A percentile compares a stretch with the other conserved stretches of the same genome.
Evolutionary conservation across 2,329 filamentous ascomycete species (phyloP).

Genomic region (Exophiala calicioides): DNA sequence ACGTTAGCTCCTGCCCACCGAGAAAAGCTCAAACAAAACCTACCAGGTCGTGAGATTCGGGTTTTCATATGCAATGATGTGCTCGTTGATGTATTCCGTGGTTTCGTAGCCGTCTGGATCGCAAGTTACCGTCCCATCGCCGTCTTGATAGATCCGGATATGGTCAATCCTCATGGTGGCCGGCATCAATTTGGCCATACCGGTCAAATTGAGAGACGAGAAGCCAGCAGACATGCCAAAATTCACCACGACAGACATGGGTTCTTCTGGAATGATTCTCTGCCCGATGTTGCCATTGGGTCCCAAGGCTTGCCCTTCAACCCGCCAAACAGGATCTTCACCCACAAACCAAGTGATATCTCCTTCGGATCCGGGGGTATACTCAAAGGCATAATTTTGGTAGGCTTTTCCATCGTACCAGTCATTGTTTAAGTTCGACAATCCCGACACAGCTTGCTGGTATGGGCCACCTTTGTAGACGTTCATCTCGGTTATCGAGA

Average conservation of each 20-base stretch:
- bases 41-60: constrained; percentile 66
- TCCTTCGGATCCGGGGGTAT: constrained; percentile 60
- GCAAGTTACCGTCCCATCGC: constrained; percentile 62
- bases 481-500: constrained; percentile 59
- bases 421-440: constrained; percentile 63
- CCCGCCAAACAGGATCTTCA: constrained; percentile 61
- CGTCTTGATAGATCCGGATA: constrained; percentile 69
- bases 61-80: constrained; percentile 63
- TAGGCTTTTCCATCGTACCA: constrained; percentile 68
- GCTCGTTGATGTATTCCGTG: constrained; percentile 65
- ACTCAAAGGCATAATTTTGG: constrained; percentile 65
- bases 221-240: constrained; percentile 71
- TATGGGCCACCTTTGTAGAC: constrained; percentile 62
- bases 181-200: constrained; percentile 58
- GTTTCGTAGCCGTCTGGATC: constrained; percentile 68
- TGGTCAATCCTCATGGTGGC: constrained; percentile 70
- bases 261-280: constrained; percentile 65
- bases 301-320: constrained; percentile 60
- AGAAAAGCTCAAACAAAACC: constrained; percentile 35
- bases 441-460: constrained; percentile 63
- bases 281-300: constrained; percentile 71
- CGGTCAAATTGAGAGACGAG: constrained; percentile 60
- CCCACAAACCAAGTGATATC: constrained; percentile 71
- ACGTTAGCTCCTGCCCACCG: constrained; percentile 17
- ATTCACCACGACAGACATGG: constrained; percentile 67